Conservation (phyloP, 2,329 filamentous ascomycete genomes). For the Trichoderma asperellum region DNA sequence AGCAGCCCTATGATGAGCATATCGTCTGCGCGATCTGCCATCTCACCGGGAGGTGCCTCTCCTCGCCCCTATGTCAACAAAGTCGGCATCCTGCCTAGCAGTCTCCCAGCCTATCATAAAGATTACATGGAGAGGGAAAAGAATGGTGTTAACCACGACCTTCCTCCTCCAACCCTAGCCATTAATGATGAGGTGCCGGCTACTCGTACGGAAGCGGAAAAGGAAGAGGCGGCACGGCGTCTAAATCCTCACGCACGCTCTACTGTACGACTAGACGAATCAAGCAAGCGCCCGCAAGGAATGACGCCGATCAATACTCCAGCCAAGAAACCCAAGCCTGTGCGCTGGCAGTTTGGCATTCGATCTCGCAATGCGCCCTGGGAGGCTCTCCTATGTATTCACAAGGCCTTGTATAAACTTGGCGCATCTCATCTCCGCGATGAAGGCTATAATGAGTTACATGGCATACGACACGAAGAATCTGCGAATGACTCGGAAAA, state of each 20-base stretch:
- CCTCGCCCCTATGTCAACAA: constrained; percentile 73
- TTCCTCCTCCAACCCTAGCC: constrained; percentile 47
- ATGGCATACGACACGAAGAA: constrained; percentile 48
- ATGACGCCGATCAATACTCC: constrained; percentile 65
- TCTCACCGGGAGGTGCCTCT: constrained; percentile 53
- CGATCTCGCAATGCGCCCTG: constrained; percentile 90
- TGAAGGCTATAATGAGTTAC: constrained; percentile 58
- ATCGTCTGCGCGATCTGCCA: constrained; percentile 58
- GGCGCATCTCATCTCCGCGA: constrained; percentile 84
- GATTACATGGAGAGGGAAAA: constrained; percentile 81
- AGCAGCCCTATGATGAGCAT: constrained; percentile 60
- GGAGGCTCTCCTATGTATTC: constrained; percentile 93
- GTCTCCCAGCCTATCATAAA: constrained; percentile 85
- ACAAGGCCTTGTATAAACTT: constrained; percentile 85
- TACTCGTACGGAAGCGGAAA: constrained; percentile 69
- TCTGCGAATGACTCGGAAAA: constrained; percentile 45
- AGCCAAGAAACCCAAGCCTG: constrained; percentile 72
- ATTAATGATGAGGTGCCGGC: constrained; percentile 54
- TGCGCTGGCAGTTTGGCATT: constrained; percentile 98
- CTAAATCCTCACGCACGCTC: constrained; percentile 84
- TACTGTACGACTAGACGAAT: constrained; percentile 69
- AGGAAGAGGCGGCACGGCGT: constrained; percentile 77
- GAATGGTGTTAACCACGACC: constrained; percentile 52
- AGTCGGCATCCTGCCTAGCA: constrained; percentile 88
- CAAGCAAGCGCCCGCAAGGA: constrained; percentile 60